These are phyloP conservation scores for Triticum monococcum DNA, from an alignment of 176 grass and related monocot species.

Conservation along the genomic window DNA sequence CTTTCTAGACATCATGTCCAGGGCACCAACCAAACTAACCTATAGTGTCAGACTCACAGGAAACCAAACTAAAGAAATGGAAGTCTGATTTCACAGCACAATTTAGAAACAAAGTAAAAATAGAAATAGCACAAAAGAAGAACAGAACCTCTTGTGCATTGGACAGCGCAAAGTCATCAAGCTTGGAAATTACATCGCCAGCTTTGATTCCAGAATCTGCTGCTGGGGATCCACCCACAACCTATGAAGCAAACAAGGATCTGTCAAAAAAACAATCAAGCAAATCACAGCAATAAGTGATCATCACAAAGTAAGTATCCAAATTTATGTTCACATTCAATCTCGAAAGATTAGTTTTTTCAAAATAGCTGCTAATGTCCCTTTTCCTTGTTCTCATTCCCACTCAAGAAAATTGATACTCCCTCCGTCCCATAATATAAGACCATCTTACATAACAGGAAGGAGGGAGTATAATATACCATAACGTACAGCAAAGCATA, in stretches of 20 bases:
- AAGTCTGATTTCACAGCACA: neutral
- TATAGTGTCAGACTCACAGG: too few species aligned
- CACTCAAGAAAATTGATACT: neutral
- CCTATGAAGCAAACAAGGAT: neutral
- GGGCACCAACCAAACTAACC: too few species aligned
- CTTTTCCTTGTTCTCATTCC: neutral
- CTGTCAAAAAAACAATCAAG: neutral
- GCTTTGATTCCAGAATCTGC: neutral
- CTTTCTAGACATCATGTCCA: too few species aligned
- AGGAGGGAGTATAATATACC: neutral
- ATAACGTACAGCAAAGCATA: neutral
- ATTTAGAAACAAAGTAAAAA: neutral
- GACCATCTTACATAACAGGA: too few species aligned
- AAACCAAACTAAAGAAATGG: neutral
- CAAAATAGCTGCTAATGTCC: neutral
- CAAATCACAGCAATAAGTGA: neutral
- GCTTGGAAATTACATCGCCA: neutral
- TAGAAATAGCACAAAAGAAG: neutral
- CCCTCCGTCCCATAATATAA: too few species aligned
- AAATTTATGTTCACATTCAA: neutral
- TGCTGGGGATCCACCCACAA: constrained; percentile 2
- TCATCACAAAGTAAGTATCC: neutral
- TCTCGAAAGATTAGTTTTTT: neutral
- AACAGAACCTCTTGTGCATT: neutral
- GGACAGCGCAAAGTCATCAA: neutral